Evolutionary conservation across 2,329 filamentous ascomycete genomes (phyloP), one percentile per base, ranked within the genome.

Genomic region (Microsporum canis): DNA sequence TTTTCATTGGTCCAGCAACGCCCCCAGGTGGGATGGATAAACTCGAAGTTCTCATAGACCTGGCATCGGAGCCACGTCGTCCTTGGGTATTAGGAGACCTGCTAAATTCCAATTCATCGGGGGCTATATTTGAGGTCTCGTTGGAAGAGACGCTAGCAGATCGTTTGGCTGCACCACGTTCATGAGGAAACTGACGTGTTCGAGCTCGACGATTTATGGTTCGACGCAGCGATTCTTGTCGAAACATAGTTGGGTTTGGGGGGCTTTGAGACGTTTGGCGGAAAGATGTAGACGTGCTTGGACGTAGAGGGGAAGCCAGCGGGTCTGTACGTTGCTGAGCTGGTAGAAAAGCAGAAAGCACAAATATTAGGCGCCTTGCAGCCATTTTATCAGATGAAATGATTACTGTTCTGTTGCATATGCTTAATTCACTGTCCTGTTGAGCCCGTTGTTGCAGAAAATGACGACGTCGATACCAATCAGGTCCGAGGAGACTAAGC

Each of bases 331-430:
- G 72, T 61, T 76, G 73, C 45, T 75, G 73, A n/a, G 78, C 72
- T 8, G 82, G 82, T 43, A 84, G 69, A 62, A 85, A 84, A 0
- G 80, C 79, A 39, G 82, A 78, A 3, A 84, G 76, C 12, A 85
- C 70, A 65, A 84, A 85, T 17, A 84, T 78, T 58, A 84, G 69
- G 43, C 82, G 75, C 49, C 82, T 76, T 38, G 82, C 81, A 60
- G 79, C 80, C 77, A 83, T 84, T 68, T 84, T 83, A 66, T 83
- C 80, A 2, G 79, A 71, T 10, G 80, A 82, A 33, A 84, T 75
- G 49, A 85, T 78, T 53, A 85, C 76, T 4, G 82, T 84, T 23
- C 82, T 77, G 64, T 78, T 78, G 1, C 77, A 68, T 47, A 83
- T 76, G 27, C 75, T 74, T 34, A 78, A 71, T 53, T 80, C 77